A percentile compares a stretch with the other conserved stretches of the same genome.
Evolutionary conservation across 2,329 filamentous ascomycete species (phyloP).

Genomic region (Aspergillus proliferans): DNA sequence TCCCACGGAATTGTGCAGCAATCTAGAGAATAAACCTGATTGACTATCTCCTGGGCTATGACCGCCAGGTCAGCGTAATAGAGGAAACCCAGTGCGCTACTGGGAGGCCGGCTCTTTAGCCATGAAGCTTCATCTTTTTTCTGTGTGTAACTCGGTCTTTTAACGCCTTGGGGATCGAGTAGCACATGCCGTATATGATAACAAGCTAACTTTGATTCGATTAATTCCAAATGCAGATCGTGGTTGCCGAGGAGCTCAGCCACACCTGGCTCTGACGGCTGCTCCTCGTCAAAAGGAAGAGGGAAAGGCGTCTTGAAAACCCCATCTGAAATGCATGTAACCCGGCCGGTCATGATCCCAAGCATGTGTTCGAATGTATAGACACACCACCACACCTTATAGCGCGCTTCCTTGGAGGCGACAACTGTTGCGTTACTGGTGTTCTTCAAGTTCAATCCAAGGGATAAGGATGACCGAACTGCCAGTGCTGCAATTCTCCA

Average conservation of each 20-base stretch:
- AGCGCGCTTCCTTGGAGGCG: conserved; percentile 39
- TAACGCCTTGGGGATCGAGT: conserved; percentile 23
- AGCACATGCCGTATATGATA: conserved; percentile 25
- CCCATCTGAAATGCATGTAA: conserved; percentile 37
- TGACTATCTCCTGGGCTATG: conserved; percentile 35
- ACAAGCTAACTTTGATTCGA: conserved; percentile 26
- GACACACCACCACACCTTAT: conserved; percentile 42
- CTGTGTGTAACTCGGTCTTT: conserved; percentile 14
- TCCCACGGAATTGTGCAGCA: conserved; percentile 34
- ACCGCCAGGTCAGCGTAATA: conserved; percentile 35
- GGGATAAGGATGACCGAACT: conserved; percentile 36
- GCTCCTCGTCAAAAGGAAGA: conserved; percentile 35
- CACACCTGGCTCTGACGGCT: conserved; percentile 27
- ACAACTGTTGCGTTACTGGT: conserved; percentile 31
- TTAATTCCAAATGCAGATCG: conserved; percentile 24
- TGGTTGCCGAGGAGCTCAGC: conserved; percentile 26
- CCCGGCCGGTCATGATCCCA: conserved; percentile 41
- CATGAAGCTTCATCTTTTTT: conserved; percentile 24
- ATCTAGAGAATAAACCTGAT: conserved; percentile 37
- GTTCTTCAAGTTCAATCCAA: conserved; percentile 42
- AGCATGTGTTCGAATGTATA: conserved; percentile 41
- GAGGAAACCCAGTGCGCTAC: conserved; percentile 31
- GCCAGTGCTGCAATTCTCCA: conserved; percentile 40
- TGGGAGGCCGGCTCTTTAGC: conserved; percentile 31
- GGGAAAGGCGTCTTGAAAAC: conserved; percentile 40